Percentiles rank a stretch among this genome's conserved stretches.
Evolutionary conservation across 2,329 filamentous ascomycete species (phyloP).

Genomic region (Claviceps monticola): DNA sequence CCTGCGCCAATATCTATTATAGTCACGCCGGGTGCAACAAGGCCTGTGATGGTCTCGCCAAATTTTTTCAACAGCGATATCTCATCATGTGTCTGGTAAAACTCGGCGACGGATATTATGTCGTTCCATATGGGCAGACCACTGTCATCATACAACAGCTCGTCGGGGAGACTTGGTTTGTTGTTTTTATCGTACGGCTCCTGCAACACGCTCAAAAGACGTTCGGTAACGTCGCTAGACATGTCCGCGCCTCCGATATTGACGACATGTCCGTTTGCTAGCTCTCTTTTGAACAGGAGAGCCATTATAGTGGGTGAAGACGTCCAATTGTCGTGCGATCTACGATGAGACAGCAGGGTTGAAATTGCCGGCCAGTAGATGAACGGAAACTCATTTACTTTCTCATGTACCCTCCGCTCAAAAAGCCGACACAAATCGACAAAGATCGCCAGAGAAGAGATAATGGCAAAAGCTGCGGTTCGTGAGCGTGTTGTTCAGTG

Average conservation of each 20-base stretch:
- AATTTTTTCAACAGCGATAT: conserved; percentile 21
- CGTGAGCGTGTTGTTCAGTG: not conserved
- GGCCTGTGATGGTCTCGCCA: conserved; percentile 20
- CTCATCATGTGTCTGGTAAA: conserved; percentile 29
- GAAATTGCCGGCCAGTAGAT: not conserved
- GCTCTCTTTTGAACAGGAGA: not conserved
- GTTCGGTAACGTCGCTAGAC: conserved; percentile 14
- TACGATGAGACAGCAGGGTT: not conserved
- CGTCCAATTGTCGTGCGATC: not conserved
- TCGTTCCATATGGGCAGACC: conserved; percentile 27
- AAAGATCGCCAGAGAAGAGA: too few species aligned
- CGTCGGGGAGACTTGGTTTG: conserved; percentile 23
- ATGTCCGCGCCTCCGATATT: conserved; percentile 26
- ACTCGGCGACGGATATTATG: conserved; percentile 25
- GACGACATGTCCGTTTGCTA: conserved; percentile 18
- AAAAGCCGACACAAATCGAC: not conserved
- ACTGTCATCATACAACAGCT: conserved; percentile 25
- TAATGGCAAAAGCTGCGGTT: not conserved
- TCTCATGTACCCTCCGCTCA: not conserved
- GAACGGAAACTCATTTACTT: not conserved
- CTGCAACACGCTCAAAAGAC: conserved; percentile 15
- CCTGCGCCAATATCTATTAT: conserved; percentile 28
- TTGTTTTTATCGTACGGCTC: conserved; percentile 10
- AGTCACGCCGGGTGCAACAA: conserved; percentile 17
- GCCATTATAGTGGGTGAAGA: not conserved